Conservation (phyloP, 2,329 filamentous ascomycete species). For the Westerdykella aurantiaca region DNA sequence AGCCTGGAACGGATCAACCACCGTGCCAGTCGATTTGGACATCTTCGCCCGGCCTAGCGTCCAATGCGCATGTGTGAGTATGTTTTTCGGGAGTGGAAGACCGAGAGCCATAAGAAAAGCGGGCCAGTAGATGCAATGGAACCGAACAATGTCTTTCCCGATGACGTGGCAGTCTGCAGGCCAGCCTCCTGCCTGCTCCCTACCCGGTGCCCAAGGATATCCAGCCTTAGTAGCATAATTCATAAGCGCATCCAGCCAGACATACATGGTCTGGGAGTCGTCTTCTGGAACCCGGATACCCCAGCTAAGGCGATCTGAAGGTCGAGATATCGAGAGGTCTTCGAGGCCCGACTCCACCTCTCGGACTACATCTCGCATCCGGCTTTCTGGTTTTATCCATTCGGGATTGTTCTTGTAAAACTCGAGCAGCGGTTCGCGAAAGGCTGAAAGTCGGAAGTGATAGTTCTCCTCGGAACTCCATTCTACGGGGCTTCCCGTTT, state of each 20-base stretch:
- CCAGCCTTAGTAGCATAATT: conserved; percentile 89
- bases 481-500: conserved; percentile 89
- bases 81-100: conserved; percentile 68
- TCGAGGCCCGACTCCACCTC: conserved; percentile 73
- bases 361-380: conserved; percentile 72
- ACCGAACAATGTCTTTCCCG: conserved; percentile 90
- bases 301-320: conserved; percentile 72
- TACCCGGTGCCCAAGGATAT: conserved; percentile 70
- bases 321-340: conserved; percentile 85
- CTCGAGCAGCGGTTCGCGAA: conserved; percentile 69
- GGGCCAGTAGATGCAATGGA: conserved; percentile 98
- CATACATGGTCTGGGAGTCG: conserved; percentile 83
- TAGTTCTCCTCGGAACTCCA: conserved; percentile 93
- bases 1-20: conserved; percentile 89
- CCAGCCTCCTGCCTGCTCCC: conserved; percentile 64
- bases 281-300: conserved; percentile 86
- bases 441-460: conserved; percentile 83
- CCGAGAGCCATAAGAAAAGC: conserved; percentile 86
- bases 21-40: conserved; percentile 93
- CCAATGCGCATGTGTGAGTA: conserved; percentile 93
- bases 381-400: conserved; percentile 66
- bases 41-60: conserved; percentile 88
- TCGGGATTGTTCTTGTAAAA: conserved; percentile 73
- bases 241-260: conserved; percentile 93
- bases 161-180: conserved; percentile 88